These are phyloP conservation scores for Myriosclerotinia curreyana DNA, from an alignment of 2,329 filamentous ascomycete species.

Conservation along the genomic window DNA sequence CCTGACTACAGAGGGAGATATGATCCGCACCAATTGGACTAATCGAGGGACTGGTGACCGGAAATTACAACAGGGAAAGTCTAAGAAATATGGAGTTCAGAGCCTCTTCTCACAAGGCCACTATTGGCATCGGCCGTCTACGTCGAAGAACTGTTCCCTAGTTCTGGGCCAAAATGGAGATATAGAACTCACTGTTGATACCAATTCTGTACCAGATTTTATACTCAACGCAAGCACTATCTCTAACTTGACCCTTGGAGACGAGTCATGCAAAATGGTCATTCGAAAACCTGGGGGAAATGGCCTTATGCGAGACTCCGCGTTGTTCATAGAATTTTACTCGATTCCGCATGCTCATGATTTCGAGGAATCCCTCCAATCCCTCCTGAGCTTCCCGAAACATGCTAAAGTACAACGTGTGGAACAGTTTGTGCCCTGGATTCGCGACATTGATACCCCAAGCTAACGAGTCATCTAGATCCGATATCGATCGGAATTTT, in stretches of 20 bases:
- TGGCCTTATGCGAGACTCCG: not conserved
- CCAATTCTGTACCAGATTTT: not conserved
- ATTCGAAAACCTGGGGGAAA: not conserved
- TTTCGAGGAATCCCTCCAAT: not conserved
- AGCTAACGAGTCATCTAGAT: not conserved
- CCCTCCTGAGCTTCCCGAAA: not conserved
- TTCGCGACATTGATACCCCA: not conserved
- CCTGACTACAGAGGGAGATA: slow-evolving; percentile 9
- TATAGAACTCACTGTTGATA: not conserved
- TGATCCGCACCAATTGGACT: not conserved
- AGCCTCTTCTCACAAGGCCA: slow-evolving; percentile 4
- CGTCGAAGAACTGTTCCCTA: not conserved
- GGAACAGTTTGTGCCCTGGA: not conserved
- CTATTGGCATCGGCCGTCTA: not conserved
- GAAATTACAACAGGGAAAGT: not conserved
- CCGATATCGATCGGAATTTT: not conserved
- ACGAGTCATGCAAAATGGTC: not conserved
- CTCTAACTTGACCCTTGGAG: not conserved
- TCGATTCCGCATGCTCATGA: too few relatives aligned
- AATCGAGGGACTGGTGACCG: not conserved
- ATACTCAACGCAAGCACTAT: not conserved
- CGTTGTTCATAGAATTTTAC: not conserved
- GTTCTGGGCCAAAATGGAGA: not conserved
- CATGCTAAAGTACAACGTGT: not conserved
- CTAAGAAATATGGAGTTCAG: not conserved